Evolutionary conservation across 805 yeast genomes (phyloP).

Genomic region (Cyberlindnera euphorbiiphila): DNA sequence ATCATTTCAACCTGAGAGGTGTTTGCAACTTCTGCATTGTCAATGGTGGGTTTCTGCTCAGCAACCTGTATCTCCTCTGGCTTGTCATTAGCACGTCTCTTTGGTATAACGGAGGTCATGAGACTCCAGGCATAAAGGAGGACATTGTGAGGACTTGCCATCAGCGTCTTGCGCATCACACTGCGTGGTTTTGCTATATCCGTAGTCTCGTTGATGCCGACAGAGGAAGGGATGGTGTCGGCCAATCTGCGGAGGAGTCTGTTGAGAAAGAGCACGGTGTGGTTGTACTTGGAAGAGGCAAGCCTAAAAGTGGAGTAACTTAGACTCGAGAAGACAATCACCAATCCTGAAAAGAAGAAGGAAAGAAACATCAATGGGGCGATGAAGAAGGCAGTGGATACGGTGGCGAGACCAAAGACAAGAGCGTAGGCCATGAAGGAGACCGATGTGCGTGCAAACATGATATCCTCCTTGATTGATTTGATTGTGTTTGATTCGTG

Average conservation of each 20-base stretch:
- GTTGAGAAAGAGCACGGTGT: conserved; percentile 25
- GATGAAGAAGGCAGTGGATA: conserved; percentile 19
- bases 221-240: conserved; percentile 29
- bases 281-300: conserved; percentile 27
- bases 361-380: conserved; percentile 24
- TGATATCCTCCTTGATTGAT: conserved; percentile 1
- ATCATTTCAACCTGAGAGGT: conserved; percentile 4
- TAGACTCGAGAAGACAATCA: conserved; percentile 24
- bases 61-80: background rate
- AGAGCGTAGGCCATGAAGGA: conserved; percentile 19
- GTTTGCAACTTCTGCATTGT: background rate
- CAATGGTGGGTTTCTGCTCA: background rate
- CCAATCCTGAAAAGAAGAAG: conserved; percentile 26
- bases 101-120: background rate
- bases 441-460: conserved; percentile 16
- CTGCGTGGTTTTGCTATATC: background rate
- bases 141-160: background rate
- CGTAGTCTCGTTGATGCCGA: conserved; percentile 23
- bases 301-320: conserved; percentile 24
- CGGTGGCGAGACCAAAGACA: conserved; percentile 14
- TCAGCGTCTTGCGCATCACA: background rate
- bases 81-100: background rate
- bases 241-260: conserved; percentile 25
- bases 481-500: background rate
- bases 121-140: background rate